A percentile compares a stretch with the other conserved stretches of the same genome.
Evolutionary conservation across 129 eudicot species (phyloP).

Genomic region (Centella asiatica): DNA sequence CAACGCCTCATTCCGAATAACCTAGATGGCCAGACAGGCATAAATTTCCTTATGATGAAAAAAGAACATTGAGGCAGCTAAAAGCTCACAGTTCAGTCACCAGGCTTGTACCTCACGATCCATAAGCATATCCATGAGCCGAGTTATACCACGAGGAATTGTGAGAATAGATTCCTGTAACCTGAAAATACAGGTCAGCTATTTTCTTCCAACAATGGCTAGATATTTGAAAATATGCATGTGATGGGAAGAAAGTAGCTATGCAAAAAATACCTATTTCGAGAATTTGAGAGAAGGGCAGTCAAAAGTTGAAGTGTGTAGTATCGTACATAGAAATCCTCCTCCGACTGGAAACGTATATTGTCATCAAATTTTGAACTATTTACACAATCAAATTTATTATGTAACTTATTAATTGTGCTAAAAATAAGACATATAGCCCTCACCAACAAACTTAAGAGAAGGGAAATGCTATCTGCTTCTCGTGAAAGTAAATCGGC

Average conservation of each 20-base stretch:
- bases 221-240: not conserved
- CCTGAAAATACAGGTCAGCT: conserved; percentile 40
- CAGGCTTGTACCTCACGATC: conserved; percentile 78
- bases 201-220: conserved; percentile 6
- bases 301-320: conserved; percentile 89
- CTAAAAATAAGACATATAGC: conserved; percentile 11
- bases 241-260: not conserved
- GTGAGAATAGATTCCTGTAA: conserved; percentile 94
- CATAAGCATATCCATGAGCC: conserved; percentile 99
- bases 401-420: conserved; percentile 1
- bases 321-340: conserved; percentile 89
- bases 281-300: conserved; percentile 78
- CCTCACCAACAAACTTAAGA: conserved; percentile 76
- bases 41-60: not conserved
- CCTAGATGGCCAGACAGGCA: conserved; percentile 37
- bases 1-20: conserved; percentile 92
- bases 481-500: conserved; percentile 89
- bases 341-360: conserved; percentile 61
- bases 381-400: conserved; percentile 2
- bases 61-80: not conserved
- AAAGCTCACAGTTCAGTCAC: not conserved
- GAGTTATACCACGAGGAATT: conserved; percentile 87
- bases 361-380: conserved; percentile 15
- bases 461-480: conserved; percentile 81
- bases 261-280: conserved; percentile 47